Evolutionary conservation across 164 flowering plant species (phyloP).

Genomic region (Nymphaea thermarum): DNA sequence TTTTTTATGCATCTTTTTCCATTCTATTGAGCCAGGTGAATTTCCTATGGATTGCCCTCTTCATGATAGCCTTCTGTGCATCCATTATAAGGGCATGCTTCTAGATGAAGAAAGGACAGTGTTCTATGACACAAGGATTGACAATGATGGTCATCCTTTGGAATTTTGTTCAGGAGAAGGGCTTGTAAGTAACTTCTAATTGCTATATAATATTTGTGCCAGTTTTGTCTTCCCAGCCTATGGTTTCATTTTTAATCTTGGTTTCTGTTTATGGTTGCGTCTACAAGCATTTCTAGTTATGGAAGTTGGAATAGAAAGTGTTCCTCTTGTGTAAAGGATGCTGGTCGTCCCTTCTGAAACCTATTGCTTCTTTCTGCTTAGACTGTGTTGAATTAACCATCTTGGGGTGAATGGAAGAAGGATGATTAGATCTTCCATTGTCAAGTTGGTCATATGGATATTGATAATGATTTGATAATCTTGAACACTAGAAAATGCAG

Average conservation of each 20-base stretch:
- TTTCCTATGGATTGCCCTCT: slow-evolving; percentile 99
- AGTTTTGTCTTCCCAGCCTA: background rate
- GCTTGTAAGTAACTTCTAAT: slow-evolving; percentile 41
- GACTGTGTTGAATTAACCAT: too few relatives aligned
- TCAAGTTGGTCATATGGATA: too few relatives aligned
- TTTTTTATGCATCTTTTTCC: background rate
- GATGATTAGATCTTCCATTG: too few relatives aligned
- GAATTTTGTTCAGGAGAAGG: slow-evolving; percentile 99
- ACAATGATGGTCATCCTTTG: slow-evolving; percentile 79
- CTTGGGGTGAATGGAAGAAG: too few relatives aligned
- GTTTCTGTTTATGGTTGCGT: background rate
- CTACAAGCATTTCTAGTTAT: too few relatives aligned
- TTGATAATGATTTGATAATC: too few relatives aligned
- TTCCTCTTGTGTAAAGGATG: too few relatives aligned
- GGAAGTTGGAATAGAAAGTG: too few relatives aligned
- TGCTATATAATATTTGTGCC: background rate
- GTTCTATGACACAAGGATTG: slow-evolving; percentile 74
- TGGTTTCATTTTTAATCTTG: background rate
- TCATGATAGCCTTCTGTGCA: slow-evolving; percentile 78
- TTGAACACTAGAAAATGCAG: too few relatives aligned
- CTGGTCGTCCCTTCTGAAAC: too few relatives aligned
- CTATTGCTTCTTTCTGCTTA: too few relatives aligned
- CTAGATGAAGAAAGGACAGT: slow-evolving; percentile 61
- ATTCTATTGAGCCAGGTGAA: slow-evolving; percentile 41
- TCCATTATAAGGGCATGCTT: slow-evolving; percentile 86